Percentiles rank a stretch among this genome's conserved stretches.
Conservation (phyloP, 2,329 filamentous ascomycete species). For the Pleomassaria siparia region DNA sequence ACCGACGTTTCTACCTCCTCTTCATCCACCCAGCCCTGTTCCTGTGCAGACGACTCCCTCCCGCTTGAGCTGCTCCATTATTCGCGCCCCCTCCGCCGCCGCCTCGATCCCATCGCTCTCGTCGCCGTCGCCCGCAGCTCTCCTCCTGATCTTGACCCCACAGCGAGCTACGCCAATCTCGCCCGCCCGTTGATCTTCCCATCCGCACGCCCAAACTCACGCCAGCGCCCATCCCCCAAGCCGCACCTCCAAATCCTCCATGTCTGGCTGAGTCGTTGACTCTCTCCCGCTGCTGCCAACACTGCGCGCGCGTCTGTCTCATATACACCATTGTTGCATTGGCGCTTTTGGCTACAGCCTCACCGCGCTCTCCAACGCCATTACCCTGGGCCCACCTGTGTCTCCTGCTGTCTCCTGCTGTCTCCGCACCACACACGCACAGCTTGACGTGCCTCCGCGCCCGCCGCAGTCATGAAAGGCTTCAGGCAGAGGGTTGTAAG, state of each 20-base stretch:
- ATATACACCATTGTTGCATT: slow-evolving; percentile 22
- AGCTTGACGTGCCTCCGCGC: slow-evolving; percentile 34
- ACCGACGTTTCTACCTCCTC: slow-evolving; percentile 1
- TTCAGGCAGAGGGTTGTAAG: slow-evolving; percentile 97
- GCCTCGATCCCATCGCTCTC: slow-evolving; percentile 1
- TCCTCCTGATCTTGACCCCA: slow-evolving; percentile 10
- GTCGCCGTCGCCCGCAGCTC: neutral
- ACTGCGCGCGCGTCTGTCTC: slow-evolving; percentile 21
- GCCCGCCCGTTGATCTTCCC: slow-evolving; percentile 20
- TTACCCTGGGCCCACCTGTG: slow-evolving; percentile 22
- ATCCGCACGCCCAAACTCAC: slow-evolving; percentile 19
- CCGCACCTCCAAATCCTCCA: slow-evolving; percentile 26
- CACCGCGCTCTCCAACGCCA: slow-evolving; percentile 23
- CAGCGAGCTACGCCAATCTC: slow-evolving; percentile 13
- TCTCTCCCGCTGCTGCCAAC: slow-evolving; percentile 12
- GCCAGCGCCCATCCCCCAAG: slow-evolving; percentile 22
- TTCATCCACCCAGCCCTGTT: neutral
- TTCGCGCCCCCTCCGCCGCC: neutral
- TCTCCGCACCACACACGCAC: slow-evolving; percentile 30
- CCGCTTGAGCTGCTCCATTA: slow-evolving; percentile 2
- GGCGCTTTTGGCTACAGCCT: slow-evolving; percentile 27
- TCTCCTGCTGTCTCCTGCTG: slow-evolving; percentile 16
- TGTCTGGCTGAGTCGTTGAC: slow-evolving; percentile 31
- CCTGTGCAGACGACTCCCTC: neutral
- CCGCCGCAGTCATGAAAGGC: slow-evolving; percentile 78